phyloP scores from a whole-genome alignment of 1,284 basidiomycete species.

The Apiotrichum mycotoxinovorans region DNA sequence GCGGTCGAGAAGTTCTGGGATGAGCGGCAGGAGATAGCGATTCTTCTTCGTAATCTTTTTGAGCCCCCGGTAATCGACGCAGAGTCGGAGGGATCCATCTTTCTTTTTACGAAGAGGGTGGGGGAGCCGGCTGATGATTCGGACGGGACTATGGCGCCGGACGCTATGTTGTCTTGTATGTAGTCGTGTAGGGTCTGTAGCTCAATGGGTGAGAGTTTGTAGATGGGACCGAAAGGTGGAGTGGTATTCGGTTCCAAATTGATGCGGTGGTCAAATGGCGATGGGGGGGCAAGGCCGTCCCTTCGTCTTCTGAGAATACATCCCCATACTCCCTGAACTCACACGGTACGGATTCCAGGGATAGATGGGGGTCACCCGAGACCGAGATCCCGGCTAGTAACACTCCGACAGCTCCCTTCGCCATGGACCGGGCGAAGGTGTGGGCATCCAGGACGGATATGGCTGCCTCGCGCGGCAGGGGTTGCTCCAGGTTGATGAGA shows the following conservation, averaged over 20 bases:
- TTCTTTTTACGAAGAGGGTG: constrained; percentile 53
- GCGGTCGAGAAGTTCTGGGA: constrained; percentile 30
- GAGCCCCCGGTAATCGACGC: constrained; percentile 53
- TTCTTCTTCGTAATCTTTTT: constrained; percentile 52
- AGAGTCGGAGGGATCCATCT: constrained; percentile 49
- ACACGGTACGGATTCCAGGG: no score
- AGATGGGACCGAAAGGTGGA: constrained; percentile 47
- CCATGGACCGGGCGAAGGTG: no score
- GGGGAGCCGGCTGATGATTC: constrained; percentile 44
- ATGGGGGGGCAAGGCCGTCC: no score
- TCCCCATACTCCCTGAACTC: no score
- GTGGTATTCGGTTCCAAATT: constrained; percentile 21
- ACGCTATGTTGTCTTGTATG: constrained; percentile 50
- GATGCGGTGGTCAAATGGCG: constrained; percentile 7
- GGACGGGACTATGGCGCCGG: constrained; percentile 37
- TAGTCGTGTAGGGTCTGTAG: constrained; percentile 47
- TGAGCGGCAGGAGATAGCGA: constrained; percentile 29
- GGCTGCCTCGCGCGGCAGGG: no score
- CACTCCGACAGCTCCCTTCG: no score
- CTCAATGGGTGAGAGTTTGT: constrained; percentile 44
- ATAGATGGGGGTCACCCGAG: no score
- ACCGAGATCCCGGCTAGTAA: no score
- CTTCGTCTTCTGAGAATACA: no score
- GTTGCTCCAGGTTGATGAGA: no score
- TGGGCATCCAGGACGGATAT: no score